Percentiles rank a stretch among this genome's conserved stretches.
Conservation (phyloP, 78 protist species). For the Salpingoeca rosetta region DNA sequence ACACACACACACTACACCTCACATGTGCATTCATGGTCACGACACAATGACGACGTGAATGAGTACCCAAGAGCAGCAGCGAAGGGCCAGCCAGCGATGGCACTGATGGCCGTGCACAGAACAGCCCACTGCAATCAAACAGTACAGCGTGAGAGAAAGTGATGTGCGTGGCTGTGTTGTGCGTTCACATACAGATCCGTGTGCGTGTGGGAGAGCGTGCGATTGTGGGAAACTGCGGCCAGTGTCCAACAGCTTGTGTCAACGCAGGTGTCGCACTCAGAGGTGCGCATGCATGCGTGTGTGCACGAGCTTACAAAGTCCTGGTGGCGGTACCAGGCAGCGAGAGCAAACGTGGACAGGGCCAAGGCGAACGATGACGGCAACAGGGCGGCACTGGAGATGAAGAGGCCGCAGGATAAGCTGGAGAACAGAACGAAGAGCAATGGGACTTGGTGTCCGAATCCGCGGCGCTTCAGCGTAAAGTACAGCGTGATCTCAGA, state of each 20-base stretch:
- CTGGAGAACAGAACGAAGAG: not conserved
- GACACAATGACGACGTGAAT: not conserved
- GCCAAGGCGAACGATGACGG: conserved; percentile 9
- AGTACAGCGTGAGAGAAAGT: too few species aligned
- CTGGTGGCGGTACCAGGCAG: not conserved
- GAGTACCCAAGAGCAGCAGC: conserved; percentile 21
- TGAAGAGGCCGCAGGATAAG: not conserved
- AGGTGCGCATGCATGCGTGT: not conserved
- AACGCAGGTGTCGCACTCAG: not conserved
- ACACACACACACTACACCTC: not conserved
- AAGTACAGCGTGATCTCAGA: not conserved
- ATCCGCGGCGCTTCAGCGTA: not conserved
- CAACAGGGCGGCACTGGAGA: not conserved
- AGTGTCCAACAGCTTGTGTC: not conserved
- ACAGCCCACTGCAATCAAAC: not conserved
- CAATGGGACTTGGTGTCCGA: not conserved
- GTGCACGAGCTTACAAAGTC: not conserved
- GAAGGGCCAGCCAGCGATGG: conserved; percentile 73
- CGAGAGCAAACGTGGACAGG: not conserved
- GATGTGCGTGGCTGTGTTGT: not conserved
- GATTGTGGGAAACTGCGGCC: not conserved
- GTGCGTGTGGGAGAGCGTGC: not conserved
- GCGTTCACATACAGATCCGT: not conserved
- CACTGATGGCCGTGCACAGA: conserved; percentile 15
- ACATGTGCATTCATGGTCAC: not conserved